Conservation (phyloP, 1,139 yeast species). For the Arxiozyma slooffiae region DNA sequence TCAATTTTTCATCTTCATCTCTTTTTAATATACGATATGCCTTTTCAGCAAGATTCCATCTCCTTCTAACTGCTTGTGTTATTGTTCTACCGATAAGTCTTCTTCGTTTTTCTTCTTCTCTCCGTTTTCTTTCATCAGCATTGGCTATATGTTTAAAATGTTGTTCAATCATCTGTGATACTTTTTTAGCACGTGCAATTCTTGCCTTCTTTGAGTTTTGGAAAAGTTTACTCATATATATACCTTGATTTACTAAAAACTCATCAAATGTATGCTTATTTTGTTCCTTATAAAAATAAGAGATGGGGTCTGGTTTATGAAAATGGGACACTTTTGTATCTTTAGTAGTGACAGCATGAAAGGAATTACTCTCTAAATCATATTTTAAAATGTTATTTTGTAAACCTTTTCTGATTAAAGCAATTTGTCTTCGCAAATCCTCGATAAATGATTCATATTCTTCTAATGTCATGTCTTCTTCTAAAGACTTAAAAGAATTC, state of each 20-base stretch:
- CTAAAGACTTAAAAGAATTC: constrained; percentile 45
- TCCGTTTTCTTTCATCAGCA: constrained; percentile 71
- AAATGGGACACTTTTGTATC: constrained; percentile 36
- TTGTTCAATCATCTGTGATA: constrained; percentile 74
- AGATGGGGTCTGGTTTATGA: constrained; percentile 25
- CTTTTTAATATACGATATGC: constrained; percentile 49
- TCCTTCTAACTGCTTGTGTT: constrained; percentile 73
- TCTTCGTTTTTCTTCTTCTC: constrained; percentile 60
- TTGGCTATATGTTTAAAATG: constrained; percentile 82
- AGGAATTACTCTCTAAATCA: constrained; percentile 36
- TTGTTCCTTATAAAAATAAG: constrained; percentile 28
- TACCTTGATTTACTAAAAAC: constrained; percentile 66
- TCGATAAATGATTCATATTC: constrained; percentile 41
- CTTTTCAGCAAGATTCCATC: constrained; percentile 86
- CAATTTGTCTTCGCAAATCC: constrained; percentile 37
- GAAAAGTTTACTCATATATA: constrained; percentile 60
- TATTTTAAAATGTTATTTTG: constrained; percentile 40
- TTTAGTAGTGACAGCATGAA: constrained; percentile 38
- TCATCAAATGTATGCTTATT: constrained; percentile 56
- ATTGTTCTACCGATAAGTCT: constrained; percentile 67
- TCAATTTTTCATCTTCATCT: constrained; percentile 57
- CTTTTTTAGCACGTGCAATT: constrained; percentile 57
- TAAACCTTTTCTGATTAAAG: constrained; percentile 47
- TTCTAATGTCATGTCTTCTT: constrained; percentile 42
- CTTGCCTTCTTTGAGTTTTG: constrained; percentile 59